phyloP scores from a whole-genome alignment of 164 flowering plant genomes.

The Chimonanthus salicifolius region DNA sequence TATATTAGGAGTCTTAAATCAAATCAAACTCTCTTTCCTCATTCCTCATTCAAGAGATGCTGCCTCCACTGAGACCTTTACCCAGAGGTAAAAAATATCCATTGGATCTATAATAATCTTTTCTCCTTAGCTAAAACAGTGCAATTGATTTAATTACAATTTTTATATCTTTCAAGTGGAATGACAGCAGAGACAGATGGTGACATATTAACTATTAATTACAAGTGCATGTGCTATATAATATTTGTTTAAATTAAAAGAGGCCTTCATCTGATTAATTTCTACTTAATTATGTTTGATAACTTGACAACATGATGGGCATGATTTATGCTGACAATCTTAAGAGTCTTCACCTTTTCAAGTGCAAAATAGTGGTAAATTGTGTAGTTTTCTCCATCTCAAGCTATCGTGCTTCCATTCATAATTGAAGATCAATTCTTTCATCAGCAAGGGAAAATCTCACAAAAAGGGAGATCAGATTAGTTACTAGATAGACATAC shows the following conservation, averaged over 20 bases:
- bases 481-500: too few relatives aligned
- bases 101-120: background rate
- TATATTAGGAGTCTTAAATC: too few relatives aligned
- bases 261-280: background rate
- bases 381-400: background rate
- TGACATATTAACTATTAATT: background rate
- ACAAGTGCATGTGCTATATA: background rate
- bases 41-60: constrained; percentile 85
- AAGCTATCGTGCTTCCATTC: too few relatives aligned
- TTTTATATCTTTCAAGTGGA: background rate
- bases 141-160: background rate
- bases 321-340: too few relatives aligned
- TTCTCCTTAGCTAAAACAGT: background rate
- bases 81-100: background rate
- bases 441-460: too few relatives aligned
- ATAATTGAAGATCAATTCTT: too few relatives aligned
- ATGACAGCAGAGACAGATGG: background rate
- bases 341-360: background rate
- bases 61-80: constrained; percentile 34
- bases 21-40: constrained; percentile 57
- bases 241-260: background rate
- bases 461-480: too few relatives aligned
- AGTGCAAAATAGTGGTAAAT: background rate
- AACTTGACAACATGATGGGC: background rate
- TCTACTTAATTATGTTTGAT: background rate